Percentiles rank a stretch among this genome's conserved stretches.
Evolutionary conservation across 164 flowering plant species (phyloP).

Genomic region (Vitis vinifera): DNA sequence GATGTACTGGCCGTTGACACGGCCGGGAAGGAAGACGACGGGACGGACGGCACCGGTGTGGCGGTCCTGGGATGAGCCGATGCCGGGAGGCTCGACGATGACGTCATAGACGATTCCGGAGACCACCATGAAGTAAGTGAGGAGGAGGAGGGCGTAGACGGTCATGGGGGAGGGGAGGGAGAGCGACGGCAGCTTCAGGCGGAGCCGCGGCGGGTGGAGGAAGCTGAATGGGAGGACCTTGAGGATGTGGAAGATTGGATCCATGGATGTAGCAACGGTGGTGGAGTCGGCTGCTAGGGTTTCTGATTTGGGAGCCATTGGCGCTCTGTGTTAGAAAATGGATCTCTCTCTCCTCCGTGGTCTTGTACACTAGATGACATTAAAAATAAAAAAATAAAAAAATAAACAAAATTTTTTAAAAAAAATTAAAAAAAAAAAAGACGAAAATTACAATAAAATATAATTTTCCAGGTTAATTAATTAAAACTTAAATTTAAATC

Average conservation of each 20-base stretch:
- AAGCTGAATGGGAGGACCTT: conserved; percentile 63
- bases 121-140: conserved; percentile 92
- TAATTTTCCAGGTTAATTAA: no score
- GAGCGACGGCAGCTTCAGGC: conserved; percentile 84
- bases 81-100: conserved; percentile 98
- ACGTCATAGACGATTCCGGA: conserved; percentile 97
- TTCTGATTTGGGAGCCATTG: conserved; percentile 27
- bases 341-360: not conserved
- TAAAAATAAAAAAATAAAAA: no score
- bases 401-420: no score
- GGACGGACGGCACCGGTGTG: conserved; percentile 79
- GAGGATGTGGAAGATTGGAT: conserved; percentile 70
- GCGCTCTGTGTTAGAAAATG: not conserved
- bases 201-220: conserved; percentile 84
- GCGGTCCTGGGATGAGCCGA: conserved; percentile 87
- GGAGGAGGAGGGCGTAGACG: conserved; percentile 72
- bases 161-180: conserved; percentile 83
- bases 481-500: no score
- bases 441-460: no score
- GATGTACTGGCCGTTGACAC: conserved; percentile 98
- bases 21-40: conserved; percentile 84
- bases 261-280: conserved; percentile 33
- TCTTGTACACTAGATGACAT: no score
- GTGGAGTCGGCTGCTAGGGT: conserved; percentile 12
- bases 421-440: no score